Percentiles rank a stretch among this genome's conserved stretches.
Conservation (phyloP, 768 basidiomycete species). For the Boletus sp. region DNA sequence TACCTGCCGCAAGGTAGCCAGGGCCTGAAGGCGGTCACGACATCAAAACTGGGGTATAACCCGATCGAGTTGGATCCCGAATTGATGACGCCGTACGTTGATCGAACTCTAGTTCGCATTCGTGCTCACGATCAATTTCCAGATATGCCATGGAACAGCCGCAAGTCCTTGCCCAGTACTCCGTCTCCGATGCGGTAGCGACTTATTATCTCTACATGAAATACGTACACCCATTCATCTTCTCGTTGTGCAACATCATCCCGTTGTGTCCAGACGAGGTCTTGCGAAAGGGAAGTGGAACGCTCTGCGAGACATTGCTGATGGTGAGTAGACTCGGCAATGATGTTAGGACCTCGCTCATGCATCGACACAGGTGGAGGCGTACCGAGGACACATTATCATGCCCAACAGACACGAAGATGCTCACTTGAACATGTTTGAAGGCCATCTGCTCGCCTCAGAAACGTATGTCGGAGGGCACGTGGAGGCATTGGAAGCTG, state of each 20-base stretch:
- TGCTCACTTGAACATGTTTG: conserved; percentile 84
- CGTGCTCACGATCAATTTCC: not conserved
- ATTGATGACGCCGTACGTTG: conserved; percentile 93
- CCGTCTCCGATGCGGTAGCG: conserved; percentile 99
- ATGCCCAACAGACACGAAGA: conserved; percentile 99
- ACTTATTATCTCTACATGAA: conserved; percentile 99
- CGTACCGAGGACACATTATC: conserved; percentile 86
- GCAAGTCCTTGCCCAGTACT: conserved; percentile 92
- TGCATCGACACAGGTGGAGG: conserved; percentile 75
- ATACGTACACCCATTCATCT: conserved; percentile 99
- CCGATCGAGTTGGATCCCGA: conserved; percentile 98
- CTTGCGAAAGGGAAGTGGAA: conserved; percentile 92
- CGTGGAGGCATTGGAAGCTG: conserved; percentile 97
- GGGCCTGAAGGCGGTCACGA: conserved; percentile 97
- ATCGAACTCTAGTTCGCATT: not conserved
- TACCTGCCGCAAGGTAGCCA: conserved; percentile 98
- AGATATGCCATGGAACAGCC: conserved; percentile 98
- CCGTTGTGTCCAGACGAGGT: conserved; percentile 97
- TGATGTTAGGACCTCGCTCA: conserved; percentile 3
- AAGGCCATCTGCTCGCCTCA: conserved; percentile 94
- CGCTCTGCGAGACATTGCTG: conserved; percentile 93
- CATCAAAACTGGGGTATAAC: conserved; percentile 92
- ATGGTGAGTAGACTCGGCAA: conserved; percentile 64
- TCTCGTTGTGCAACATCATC: conserved; percentile 98
- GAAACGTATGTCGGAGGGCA: conserved; percentile 99